Base-by-base conservation (phyloP, 257 asterid genomes). In the Fraxinus americana region DNA sequence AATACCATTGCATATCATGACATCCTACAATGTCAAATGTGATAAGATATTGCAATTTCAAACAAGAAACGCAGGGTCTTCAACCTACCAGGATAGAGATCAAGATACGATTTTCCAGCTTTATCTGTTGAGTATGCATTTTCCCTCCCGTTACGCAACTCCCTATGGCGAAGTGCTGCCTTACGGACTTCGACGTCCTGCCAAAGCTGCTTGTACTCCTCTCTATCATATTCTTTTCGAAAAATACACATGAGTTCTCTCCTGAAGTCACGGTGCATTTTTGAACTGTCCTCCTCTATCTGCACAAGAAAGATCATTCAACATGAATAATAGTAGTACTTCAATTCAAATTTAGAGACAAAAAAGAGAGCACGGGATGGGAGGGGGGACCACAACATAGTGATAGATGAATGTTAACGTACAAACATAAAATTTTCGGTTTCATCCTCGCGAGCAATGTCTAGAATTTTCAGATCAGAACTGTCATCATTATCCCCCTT, bases 191-290 rank as follows among this genome's bases (percentile, higher is more conserved):
- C 21, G 25, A 87, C 11, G 1, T 57, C 85, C 30, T 16, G 19
- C 84, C 29, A 80, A 71, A 91, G 92, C 78, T 25, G 78, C 0
- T 75, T 38, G 61, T 74, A 82, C 85, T 90, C 91, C 81, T 74
- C 70, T 23, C 8, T 38, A 72, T 85, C 82, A 69, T 74, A 89
- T 29, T 88, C 87, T 68, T 63, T 72, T 61, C 29, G 35, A 30
- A 89, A 78, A 72, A 72, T 76, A 21, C 67, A 23, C 72, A 85
- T 29, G 48, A 85, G 38, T 73, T 83, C 67, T 57, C 57, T 32
- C 76, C 88, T 83, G 35, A 82, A 90, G 7, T 59, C 67, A 23
- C 75, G 73, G 41, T 17, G 19, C 23, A 7, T 29, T 70, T 65
- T 75, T n/a, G 74, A 57, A 14, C 41, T 68, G 73, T 32, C 78